Base-by-base conservation (phyloP, 176 grass and related monocot genomes). In the Raddia distichophylla region DNA sequence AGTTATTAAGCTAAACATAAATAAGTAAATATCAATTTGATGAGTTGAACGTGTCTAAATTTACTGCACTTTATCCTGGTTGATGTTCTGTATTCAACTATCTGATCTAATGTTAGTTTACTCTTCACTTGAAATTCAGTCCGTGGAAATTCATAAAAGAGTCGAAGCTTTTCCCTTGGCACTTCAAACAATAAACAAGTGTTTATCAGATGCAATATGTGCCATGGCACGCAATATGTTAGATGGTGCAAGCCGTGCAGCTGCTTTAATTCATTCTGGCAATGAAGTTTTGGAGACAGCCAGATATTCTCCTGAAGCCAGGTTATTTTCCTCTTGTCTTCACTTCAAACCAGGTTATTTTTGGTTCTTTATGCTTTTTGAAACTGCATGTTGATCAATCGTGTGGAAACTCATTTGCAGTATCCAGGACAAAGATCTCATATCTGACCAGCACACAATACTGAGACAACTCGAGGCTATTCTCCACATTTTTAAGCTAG, bases 141-240 rank as follows among this genome's bases (percentile, higher is more conserved):
- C 93, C 0, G 83, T 95, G 67, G 93, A 95, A 84, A 93, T 99
- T 62, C 89, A 99, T 74, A 99, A 87, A 83, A 90, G 96, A 85
- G 93, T 99, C 2, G 89, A 91, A 84, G 89, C 96, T 79, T 99
- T 99, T 62, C 86, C 93, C 19, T 84, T 93, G 87, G 96, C 96
- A 80, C 88, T 99, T 63, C 93, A 99, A 87, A 99, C 83, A 51
- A 93, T 99, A 81, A 99, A 99, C 69, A 99, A 93, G 67, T 99
- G 93, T 78, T 83, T 99, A 35, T 99, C 93, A 4, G 93, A 99
- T 90, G 93, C 79, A 62, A 89, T 99, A 44, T 99, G 96, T 88
- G 89, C 93, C 76, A 86, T 95, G 82, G 75, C 87, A 69, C 86
- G 75, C 17, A 92, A 81, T 77, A 93, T 70, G 85, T 63, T 91